phyloP scores from a whole-genome alignment of 2,329 filamentous ascomycete species.

The Aspergillus pseudonomiae region DNA sequence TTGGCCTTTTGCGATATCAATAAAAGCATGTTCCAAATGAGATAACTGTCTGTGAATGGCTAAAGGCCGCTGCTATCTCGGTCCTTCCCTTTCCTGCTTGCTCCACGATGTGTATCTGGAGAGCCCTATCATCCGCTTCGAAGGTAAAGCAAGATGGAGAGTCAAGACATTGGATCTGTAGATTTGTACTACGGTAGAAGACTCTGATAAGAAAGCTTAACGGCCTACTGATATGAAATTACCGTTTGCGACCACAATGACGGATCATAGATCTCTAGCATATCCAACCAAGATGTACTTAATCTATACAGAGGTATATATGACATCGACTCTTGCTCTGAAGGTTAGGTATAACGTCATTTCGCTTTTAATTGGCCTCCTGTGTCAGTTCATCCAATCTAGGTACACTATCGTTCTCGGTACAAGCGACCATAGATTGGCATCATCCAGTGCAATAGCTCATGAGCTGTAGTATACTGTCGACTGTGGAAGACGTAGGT shows the following conservation, averaged over 20 bases:
- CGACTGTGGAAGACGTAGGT: too few species aligned
- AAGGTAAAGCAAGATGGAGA: not conserved
- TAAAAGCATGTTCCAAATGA: not conserved
- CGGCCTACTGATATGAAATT: not conserved
- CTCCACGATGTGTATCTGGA: not conserved
- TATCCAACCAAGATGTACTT: not conserved
- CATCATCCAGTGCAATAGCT: too few species aligned
- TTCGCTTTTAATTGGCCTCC: not conserved
- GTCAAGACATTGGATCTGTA: not conserved
- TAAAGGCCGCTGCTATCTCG: not conserved
- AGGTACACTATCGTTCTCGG: too few species aligned
- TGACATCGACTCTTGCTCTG: not conserved
- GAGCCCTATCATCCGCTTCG: not conserved
- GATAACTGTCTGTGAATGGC: not conserved
- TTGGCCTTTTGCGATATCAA: not conserved
- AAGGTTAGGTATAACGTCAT: not conserved
- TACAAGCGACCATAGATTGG: too few species aligned
- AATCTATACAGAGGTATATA: not conserved
- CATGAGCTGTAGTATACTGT: too few species aligned
- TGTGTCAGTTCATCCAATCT: not conserved
- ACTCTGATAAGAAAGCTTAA: accelerated
- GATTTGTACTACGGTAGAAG: not conserved
- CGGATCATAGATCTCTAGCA: not conserved
- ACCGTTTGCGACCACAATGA: not conserved
- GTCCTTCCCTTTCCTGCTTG: not conserved